Percentiles rank a stretch among this genome's conserved stretches.
Conservation (phyloP, 345 rosid species). For the Citrus inodora region DNA sequence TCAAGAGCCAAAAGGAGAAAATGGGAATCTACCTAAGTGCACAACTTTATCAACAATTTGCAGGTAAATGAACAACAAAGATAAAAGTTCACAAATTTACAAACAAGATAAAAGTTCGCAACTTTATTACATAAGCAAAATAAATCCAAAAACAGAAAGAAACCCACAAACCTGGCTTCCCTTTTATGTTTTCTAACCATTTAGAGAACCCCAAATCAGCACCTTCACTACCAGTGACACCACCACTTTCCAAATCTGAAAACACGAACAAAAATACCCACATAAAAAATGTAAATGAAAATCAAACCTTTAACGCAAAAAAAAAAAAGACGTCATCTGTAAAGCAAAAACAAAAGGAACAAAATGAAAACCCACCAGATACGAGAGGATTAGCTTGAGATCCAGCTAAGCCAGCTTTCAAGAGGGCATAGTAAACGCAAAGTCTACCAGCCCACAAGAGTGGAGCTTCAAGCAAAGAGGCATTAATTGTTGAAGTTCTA, state of each 20-base stretch:
- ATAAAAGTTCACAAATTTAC: neutral
- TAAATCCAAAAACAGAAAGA: neutral
- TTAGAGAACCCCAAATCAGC: slow-evolving; percentile 85
- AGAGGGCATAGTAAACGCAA: slow-evolving; percentile 73
- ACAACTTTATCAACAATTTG: neutral
- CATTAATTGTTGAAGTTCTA: slow-evolving; percentile 21
- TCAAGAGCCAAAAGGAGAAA: neutral
- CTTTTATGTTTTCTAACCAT: slow-evolving; percentile 58
- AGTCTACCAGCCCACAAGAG: slow-evolving; percentile 83
- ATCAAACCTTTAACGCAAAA: neutral
- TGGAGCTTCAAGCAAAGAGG: slow-evolving; percentile 72
- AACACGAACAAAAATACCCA: neutral
- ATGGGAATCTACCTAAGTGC: neutral
- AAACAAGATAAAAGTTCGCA: neutral
- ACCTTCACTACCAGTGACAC: slow-evolving; percentile 37
- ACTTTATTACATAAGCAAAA: neutral
- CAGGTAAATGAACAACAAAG: neutral
- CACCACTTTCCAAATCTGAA: slow-evolving; percentile 48
- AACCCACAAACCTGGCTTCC: slow-evolving; percentile 56
- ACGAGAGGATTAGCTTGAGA: slow-evolving; percentile 75
- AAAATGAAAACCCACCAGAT: slow-evolving; percentile 42
- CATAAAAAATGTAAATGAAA: neutral
- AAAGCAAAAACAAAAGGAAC: neutral
- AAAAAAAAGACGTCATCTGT: neutral
- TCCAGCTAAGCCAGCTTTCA: slow-evolving; percentile 85